Evolutionary conservation across 495 filamentous ascomycete genomes (phyloP).

Genomic region (Podospora australis): DNA sequence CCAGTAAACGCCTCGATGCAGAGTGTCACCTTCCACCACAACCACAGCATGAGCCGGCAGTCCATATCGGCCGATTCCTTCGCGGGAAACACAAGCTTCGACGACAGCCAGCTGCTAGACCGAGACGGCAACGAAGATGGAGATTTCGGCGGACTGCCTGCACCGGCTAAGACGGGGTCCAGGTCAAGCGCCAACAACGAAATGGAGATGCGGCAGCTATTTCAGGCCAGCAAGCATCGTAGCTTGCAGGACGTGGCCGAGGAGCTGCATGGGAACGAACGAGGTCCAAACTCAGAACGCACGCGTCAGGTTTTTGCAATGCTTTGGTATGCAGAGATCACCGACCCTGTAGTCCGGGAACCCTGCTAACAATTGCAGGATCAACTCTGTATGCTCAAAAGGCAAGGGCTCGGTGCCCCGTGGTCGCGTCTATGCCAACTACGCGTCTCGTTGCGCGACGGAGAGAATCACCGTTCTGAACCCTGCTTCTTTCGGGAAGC

Average conservation of each 20-base stretch:
- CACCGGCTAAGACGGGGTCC: conserved; percentile 52
- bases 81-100: conserved; percentile 52
- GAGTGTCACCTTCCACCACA: conserved; percentile 42
- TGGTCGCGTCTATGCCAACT: conserved; percentile 87
- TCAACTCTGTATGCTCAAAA: conserved; percentile 72
- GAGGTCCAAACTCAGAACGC: conserved; percentile 77
- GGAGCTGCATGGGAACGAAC: conserved; percentile 58
- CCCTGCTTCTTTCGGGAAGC: conserved; percentile 93
- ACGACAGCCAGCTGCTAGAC: conserved; percentile 62
- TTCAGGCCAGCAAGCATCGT: conserved; percentile 67
- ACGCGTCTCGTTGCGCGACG: conserved; percentile 81
- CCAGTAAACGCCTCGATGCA: conserved; percentile 46
- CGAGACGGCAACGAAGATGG: conserved; percentile 60
- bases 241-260: conserved; percentile 74
- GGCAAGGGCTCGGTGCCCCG: conserved; percentile 81
- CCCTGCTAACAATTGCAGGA: conserved; percentile 47
- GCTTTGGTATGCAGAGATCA: conserved; percentile 67
- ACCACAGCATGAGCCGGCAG: conserved; percentile 47
- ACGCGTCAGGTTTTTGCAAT: conserved; percentile 96
- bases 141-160: conserved; percentile 51
- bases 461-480: conserved; percentile 91
- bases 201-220: conserved; percentile 80
- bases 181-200: conserved; percentile 77
- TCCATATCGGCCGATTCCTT: conserved; percentile 47
- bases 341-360: not conserved